These are phyloP conservation scores for Hydnomerulius pinastri DNA, from an alignment of 768 basidiomycete species.

Conservation along the genomic window DNA sequence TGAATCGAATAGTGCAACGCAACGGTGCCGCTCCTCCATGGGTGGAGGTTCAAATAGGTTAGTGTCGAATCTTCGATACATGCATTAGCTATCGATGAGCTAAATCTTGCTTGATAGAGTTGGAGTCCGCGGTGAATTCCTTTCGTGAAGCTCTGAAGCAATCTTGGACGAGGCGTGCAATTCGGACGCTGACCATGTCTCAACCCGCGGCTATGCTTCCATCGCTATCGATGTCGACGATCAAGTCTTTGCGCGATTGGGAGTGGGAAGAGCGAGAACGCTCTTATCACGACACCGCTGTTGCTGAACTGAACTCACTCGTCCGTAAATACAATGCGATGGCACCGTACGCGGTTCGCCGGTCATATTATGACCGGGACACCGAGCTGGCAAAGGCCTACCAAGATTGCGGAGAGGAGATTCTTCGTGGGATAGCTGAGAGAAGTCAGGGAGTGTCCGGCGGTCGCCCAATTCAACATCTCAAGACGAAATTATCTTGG, in stretches of 20 bases:
- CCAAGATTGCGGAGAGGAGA: conserved; percentile 51
- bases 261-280: conserved; percentile 73
- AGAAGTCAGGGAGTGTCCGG: conserved; percentile 13
- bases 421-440: conserved; percentile 43
- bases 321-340: conserved; percentile 80
- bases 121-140: conserved; percentile 59
- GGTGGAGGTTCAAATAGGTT: conserved; percentile 79
- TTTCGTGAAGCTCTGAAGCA: conserved; percentile 67
- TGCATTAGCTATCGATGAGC: neutral
- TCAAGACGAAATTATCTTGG: conserved; percentile 4
- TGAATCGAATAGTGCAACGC: conserved; percentile 83
- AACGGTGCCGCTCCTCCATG: conserved; percentile 86
- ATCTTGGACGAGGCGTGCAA: conserved; percentile 75
- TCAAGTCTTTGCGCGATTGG: conserved; percentile 53
- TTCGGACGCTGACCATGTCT: conserved; percentile 56
- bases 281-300: conserved; percentile 65
- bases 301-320: conserved; percentile 71
- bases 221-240: conserved; percentile 35
- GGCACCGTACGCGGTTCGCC: conserved; percentile 77
- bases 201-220: conserved; percentile 43
- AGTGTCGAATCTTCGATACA: conserved; percentile 15
- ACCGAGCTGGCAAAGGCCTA: conserved; percentile 61
- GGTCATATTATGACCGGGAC: conserved; percentile 56
- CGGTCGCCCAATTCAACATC: neutral
- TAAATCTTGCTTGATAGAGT: conserved; percentile 43